Evolutionary conservation across 352 stramenopile species (phyloP), one percentile per base, ranked within the genome.

Genomic region (Globisporangium mamillatum): DNA sequence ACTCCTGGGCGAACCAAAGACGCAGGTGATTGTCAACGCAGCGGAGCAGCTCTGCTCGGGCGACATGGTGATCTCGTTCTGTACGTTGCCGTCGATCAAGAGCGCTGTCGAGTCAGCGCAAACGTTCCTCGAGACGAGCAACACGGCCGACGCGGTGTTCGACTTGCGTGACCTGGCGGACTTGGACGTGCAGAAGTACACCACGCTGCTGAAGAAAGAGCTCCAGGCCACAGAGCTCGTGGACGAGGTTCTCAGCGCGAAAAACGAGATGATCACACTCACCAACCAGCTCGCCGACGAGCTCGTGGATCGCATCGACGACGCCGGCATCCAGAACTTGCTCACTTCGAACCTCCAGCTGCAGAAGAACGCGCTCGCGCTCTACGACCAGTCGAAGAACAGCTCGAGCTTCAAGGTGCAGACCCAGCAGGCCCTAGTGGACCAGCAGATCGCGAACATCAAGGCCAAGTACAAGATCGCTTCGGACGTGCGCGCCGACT

Each of bases 111-210:
- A 36, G 4, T 4, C 24, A 14, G 53, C 53, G 5, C 53, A 36
- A 10, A 36, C 4, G 5, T 58, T 58, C 24, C 53, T 58, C 53
- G 20, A 8, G 14, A 20, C 24, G 24, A 58, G 53, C 53, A 58
- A 58, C 14, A 25, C 12, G 25, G 14, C 14, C 5, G 24, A 58
- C n/a, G 4, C 24, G 5, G 53, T 20, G 12, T 32, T 58, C 9
- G 24, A 58, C 3, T 32, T 58, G 14, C 53, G 53, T 2, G 25
- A 58, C 53, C 10, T 36, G 25, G 53, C 53, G 5, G 6, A 58
- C 18, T 12, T 58, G 24, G 29, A 58, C 53, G 14, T 58, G 53
- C 53, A 58, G 29, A 58, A 58, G 53, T 58, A 58, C 53, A 58
- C 20, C 25, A n/a, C 53, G 5, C 53, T 58, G 24, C 9, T 58